Evolutionary conservation across 306 rosid species (phyloP).

Genomic region (Gleditsia sinensis): DNA sequence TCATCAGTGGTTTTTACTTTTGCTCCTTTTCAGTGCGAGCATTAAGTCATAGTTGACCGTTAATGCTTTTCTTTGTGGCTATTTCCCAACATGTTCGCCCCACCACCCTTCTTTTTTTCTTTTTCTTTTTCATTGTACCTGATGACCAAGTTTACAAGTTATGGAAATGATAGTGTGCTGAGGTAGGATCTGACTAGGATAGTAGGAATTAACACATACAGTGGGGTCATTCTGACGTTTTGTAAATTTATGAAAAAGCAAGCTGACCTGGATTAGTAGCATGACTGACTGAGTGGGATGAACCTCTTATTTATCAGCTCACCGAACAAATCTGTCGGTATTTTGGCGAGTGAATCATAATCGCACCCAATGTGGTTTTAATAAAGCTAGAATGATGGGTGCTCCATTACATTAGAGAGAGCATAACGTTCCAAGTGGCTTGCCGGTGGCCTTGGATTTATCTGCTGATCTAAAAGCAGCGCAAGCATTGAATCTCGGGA

Average conservation of each 20-base stretch:
- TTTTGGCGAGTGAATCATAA: conserved; percentile 20
- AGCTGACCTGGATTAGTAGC: conserved; percentile 20
- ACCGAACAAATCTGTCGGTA: conserved; percentile 32
- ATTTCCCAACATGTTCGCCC: conserved; percentile 9
- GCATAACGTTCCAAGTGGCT: background rate
- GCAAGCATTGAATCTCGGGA: background rate
- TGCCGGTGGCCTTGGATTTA: background rate
- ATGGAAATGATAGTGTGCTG: background rate
- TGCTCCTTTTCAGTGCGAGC: conserved; percentile 22
- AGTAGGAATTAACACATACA: conserved; percentile 44
- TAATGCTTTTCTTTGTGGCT: conserved; percentile 8
- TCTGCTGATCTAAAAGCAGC: background rate
- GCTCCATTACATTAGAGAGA: too few relatives aligned
- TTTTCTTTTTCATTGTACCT: conserved; percentile 22
- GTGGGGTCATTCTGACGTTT: conserved; percentile 35
- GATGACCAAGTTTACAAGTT: background rate
- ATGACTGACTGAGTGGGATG: background rate
- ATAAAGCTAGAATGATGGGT: conserved; percentile 15
- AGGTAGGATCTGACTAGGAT: conserved; percentile 69
- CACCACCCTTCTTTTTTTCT: conserved; percentile 16
- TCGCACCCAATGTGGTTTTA: conserved; percentile 7
- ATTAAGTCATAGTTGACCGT: conserved; percentile 32
- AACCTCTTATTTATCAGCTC: conserved; percentile 27
- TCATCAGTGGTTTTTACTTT: background rate
- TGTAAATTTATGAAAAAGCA: conserved; percentile 32